Evolutionary conservation across 1,284 basidiomycete species (phyloP).

Genomic region (Cryptococcus sp.): DNA sequence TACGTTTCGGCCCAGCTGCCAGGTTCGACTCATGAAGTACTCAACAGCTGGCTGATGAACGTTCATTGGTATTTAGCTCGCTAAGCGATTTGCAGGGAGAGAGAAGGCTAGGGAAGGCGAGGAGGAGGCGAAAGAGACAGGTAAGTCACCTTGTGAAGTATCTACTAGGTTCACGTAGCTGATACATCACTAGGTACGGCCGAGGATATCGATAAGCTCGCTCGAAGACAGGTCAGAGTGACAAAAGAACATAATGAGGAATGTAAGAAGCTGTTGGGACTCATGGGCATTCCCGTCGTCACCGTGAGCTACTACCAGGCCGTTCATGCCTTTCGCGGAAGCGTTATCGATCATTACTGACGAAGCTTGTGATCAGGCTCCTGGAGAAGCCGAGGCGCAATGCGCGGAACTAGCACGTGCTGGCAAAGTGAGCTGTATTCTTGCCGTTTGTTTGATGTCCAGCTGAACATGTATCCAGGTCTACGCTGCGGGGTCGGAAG

Average conservation of each 20-base stretch:
- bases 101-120: conserved; percentile 93
- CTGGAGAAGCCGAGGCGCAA: conserved; percentile 97
- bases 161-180: background rate
- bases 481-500: conserved; percentile 95
- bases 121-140: conserved; percentile 94
- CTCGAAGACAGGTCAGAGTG: conserved; percentile 89
- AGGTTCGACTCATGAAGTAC: background rate
- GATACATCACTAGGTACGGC: conserved; percentile 62
- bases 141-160: conserved; percentile 46
- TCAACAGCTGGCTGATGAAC: background rate
- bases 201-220: conserved; percentile 89
- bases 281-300: conserved; percentile 98
- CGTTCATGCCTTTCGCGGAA: background rate
- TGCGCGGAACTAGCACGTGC: conserved; percentile 95
- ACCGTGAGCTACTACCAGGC: conserved; percentile 60
- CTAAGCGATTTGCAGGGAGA: conserved; percentile 86
- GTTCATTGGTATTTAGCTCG: conserved; percentile 61
- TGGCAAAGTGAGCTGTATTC: conserved; percentile 74
- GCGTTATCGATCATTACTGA: conserved; percentile 15
- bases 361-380: conserved; percentile 65
- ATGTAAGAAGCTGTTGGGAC: conserved; percentile 77
- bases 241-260: conserved; percentile 97
- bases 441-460: too few species aligned
- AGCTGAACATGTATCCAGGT: conserved; percentile 60
- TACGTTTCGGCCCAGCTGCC: conserved; percentile 57